Evolutionary conservation across 2,329 filamentous ascomycete genomes (phyloP), one percentile per base, ranked within the genome.

Genomic region (Tolypocladium ovalisporum): DNA sequence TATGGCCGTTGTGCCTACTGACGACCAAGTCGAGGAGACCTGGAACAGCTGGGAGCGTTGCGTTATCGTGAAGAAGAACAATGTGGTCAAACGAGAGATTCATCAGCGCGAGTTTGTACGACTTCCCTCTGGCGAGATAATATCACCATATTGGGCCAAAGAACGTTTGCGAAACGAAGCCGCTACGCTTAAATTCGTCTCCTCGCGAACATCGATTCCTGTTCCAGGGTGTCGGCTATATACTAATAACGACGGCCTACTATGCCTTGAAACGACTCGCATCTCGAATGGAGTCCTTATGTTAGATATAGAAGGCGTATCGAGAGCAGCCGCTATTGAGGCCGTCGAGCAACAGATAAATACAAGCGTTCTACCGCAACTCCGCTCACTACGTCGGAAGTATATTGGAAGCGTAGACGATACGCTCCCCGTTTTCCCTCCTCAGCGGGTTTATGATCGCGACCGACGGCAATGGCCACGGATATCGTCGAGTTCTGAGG

Each of bases 341-440:
- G 34, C 34, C 27, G 7, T 44, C 15, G 36, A 55, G 19, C 7
- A 55, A 34, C 54, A 55, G 37, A 40, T 55, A 27, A 22, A 40
- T 2, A 47, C 8, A 12, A 19, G 3, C 15, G 22, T 55, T 17
- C 10, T 47, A 13, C 54, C 54, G 24, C 54, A 37, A 37, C 36
- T 37, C 15, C 36, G 36, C 36, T 37, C 36, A 37, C 36, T 37
- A 2, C 36, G 15, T 10, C 54, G 54, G 12, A 36, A 3, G 10
- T 44, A 40, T n/a, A 55, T 55, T 10, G 36, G 54, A 44, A 55
- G 54, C n/a, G 54, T 55, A 19, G 54, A 55, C 54, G 15, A 27
- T n/a, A 35, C 22, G 12, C 54, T 55, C 12, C 54, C 54, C 3
- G 37, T 47, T 2, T 55, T 55, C 7, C 54, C 54, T 5, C 35